Evolutionary conservation across 225 moss, liverwort and hornwort genomes (phyloP).

Genomic region (Pseudoscleropodium purum): DNA sequence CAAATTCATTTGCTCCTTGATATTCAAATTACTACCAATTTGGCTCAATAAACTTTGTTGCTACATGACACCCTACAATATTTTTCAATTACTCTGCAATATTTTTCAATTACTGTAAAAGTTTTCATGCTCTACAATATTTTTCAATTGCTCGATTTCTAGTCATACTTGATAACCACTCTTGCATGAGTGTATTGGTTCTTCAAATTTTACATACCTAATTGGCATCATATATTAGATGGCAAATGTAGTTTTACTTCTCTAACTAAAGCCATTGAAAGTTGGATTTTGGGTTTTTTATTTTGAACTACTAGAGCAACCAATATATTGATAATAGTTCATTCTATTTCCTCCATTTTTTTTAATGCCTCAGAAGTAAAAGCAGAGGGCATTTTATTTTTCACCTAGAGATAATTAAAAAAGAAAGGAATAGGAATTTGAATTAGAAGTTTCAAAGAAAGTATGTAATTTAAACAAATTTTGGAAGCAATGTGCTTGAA

Average conservation of each 20-base stretch:
- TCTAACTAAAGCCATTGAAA: not conserved
- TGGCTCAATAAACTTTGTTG: no score
- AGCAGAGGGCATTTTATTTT: not conserved
- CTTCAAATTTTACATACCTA: not conserved
- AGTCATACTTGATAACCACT: no score
- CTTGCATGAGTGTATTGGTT: accelerated
- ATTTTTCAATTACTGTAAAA: no score
- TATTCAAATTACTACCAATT: no score
- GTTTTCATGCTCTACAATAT: no score
- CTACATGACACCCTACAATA: accelerated
- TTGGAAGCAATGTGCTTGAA: not conserved
- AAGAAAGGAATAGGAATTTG: not conserved
- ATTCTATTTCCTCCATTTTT: accelerated
- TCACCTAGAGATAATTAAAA: accelerated
- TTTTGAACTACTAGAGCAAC: accelerated
- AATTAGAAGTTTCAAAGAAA: not conserved
- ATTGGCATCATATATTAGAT: not conserved
- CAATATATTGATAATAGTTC: accelerated
- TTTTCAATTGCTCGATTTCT: no score
- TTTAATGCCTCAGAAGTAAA: accelerated
- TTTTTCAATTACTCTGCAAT: no score
- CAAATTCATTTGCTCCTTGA: no score
- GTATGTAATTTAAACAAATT: not conserved
- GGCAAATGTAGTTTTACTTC: not conserved
- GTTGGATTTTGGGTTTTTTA: not conserved